Evolutionary conservation across 2,329 filamentous ascomycete species (phyloP).

Genomic region (Ceratocystis eucalypticola): DNA sequence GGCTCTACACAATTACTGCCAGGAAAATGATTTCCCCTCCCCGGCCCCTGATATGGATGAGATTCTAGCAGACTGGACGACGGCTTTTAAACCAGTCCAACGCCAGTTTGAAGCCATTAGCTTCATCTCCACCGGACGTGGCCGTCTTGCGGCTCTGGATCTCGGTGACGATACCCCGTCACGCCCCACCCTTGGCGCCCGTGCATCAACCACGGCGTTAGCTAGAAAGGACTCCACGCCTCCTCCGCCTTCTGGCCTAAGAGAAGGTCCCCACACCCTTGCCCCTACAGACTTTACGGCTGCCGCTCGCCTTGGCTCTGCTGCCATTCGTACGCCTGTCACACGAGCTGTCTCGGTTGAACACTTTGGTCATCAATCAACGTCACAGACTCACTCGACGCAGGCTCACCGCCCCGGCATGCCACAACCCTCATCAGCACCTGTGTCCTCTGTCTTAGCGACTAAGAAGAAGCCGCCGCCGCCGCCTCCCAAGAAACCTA

Average conservation of each 20-base stretch:
- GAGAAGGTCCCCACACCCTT: constrained; percentile 14
- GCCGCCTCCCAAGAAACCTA: constrained; percentile 54
- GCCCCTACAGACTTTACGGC: constrained; percentile 19
- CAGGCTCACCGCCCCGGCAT: background rate
- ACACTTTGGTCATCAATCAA: constrained; percentile 16
- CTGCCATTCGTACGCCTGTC: constrained; percentile 7
- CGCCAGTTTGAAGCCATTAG: constrained; percentile 52
- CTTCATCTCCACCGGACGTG: constrained; percentile 53
- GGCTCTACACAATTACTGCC: constrained; percentile 57
- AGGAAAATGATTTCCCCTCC: constrained; percentile 54
- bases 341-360: constrained; percentile 12
- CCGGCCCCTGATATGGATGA: constrained; percentile 60
- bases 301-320: constrained; percentile 10
- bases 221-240: background rate
- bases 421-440: constrained; percentile 9
- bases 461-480: constrained; percentile 17
- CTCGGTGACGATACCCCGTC: constrained; percentile 10
- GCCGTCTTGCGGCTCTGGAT: constrained; percentile 32
- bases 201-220: constrained; percentile 8
- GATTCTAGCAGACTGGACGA: constrained; percentile 53
- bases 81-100: constrained; percentile 48
- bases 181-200: constrained; percentile 8
- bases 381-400: constrained; percentile 12
- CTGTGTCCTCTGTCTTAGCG: constrained; percentile 3
- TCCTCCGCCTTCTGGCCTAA: background rate